Conservation (phyloP, 495 filamentous ascomycete genomes). For the Aspergillus leporis region DNA sequence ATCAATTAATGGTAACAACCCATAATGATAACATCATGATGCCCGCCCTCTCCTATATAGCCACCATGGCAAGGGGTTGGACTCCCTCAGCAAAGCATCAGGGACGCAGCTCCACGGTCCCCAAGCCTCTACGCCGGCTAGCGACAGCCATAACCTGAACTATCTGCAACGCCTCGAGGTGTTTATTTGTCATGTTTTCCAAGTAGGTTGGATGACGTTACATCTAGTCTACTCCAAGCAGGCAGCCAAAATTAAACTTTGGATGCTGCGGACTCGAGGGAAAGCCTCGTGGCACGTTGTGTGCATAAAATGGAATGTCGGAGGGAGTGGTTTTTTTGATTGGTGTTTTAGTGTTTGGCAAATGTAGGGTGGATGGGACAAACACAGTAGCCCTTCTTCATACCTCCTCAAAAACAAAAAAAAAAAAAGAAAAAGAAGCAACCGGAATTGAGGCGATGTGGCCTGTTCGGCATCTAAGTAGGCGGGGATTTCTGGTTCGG, state of each 20-base stretch:
- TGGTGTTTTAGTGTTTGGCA: background rate
- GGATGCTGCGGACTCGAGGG: background rate
- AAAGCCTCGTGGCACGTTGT: background rate
- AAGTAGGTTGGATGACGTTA: background rate
- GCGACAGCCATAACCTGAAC: background rate
- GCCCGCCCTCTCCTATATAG: background rate
- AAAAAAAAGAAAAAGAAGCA: no score
- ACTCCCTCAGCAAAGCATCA: background rate
- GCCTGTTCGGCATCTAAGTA: constrained; percentile 24
- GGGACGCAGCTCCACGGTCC: background rate
- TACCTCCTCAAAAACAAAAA: background rate
- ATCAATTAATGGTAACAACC: no score
- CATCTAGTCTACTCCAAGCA: background rate
- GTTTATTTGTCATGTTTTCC: background rate
- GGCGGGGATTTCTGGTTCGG: background rate
- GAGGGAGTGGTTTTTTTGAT: background rate
- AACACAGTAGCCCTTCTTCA: background rate
- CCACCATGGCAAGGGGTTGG: background rate
- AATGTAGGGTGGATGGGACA: no score
- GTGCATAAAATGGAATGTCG: background rate
- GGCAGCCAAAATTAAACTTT: background rate
- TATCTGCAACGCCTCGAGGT: background rate
- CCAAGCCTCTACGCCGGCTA: background rate
- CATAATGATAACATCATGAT: no score
- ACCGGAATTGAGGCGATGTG: constrained; percentile 26